These are phyloP conservation scores for Monilinia polystroma DNA, from an alignment of 2,329 filamentous ascomycete genomes.

Conservation along the genomic window DNA sequence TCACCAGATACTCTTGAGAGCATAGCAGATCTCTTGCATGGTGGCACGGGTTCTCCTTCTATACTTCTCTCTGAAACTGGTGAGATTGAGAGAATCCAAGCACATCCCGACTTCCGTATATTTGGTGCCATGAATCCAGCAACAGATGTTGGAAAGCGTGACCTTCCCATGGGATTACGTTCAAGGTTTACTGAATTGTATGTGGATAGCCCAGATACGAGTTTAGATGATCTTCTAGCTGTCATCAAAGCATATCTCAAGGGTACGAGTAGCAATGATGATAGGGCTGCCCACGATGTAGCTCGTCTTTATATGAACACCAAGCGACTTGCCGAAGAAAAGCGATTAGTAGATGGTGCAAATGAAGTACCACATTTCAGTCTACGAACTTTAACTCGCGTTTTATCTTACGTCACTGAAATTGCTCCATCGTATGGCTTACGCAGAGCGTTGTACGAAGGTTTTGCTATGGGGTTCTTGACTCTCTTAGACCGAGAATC, in stretches of 20 bases:
- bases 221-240: constrained; percentile 79
- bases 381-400: constrained; percentile 86
- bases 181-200: constrained; percentile 96
- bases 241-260: constrained; percentile 89
- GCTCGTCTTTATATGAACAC: constrained; percentile 86
- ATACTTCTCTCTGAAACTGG: constrained; percentile 91
- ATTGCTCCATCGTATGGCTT: constrained; percentile 83
- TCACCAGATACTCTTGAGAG: constrained; percentile 93
- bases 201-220: constrained; percentile 83
- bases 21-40: constrained; percentile 80
- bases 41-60: constrained; percentile 71
- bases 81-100: constrained; percentile 83
- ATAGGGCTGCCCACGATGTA: constrained; percentile 74
- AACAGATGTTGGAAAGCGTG: constrained; percentile 94
- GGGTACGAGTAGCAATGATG: constrained; percentile 66
- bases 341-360: constrained; percentile 87
- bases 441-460: constrained; percentile 84
- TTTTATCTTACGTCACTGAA: constrained; percentile 82
- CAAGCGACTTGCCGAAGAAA: constrained; percentile 76
- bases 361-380: constrained; percentile 97
- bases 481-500: constrained; percentile 83
- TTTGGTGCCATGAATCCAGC: constrained; percentile 99
- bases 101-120: constrained; percentile 89
- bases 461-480: constrained; percentile 96
- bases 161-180: constrained; percentile 82